A percentile compares a stretch with the other conserved stretches of the same genome.
phyloP scores from a whole-genome alignment of 257 asterid genomes.

The Solanum chiquidenum region DNA sequence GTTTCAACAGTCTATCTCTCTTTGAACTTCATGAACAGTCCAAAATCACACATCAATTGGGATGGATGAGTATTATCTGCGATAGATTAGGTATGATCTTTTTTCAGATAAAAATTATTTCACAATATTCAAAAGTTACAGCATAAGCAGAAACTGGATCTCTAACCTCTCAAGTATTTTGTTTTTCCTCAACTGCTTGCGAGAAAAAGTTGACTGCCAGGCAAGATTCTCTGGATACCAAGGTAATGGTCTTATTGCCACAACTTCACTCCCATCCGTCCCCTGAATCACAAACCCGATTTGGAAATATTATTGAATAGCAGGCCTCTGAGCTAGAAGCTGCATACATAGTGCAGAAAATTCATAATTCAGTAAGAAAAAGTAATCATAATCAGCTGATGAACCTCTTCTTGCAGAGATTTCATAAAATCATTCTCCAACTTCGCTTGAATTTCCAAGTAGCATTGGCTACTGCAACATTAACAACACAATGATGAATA shows the following conservation, averaged over 20 bases:
- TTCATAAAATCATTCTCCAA: slow-evolving; percentile 77
- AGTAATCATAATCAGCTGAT: not conserved
- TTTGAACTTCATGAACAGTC: not conserved
- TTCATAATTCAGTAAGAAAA: not conserved
- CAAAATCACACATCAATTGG: not conserved
- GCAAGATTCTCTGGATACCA: slow-evolving; percentile 98
- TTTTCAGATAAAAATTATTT: not conserved
- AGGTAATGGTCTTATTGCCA: slow-evolving; percentile 66
- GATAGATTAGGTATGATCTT: not conserved
- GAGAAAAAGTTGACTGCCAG: slow-evolving; percentile 93
- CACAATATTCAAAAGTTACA: not conserved
- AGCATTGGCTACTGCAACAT: slow-evolving; percentile 77
- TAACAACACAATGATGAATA: not conserved
- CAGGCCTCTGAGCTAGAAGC: not conserved
- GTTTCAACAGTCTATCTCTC: not conserved
- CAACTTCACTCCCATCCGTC: slow-evolving; percentile 60
- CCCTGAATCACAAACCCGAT: slow-evolving; percentile 32
- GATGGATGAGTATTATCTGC: not conserved
- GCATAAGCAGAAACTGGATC: not conserved
- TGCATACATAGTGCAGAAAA: not conserved
- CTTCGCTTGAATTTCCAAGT: slow-evolving; percentile 55
- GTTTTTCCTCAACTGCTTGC: slow-evolving; percentile 86
- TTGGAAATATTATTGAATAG: not conserved
- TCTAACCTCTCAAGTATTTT: slow-evolving; percentile 75
- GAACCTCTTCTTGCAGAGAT: slow-evolving; percentile 84